Evolutionary conservation across 192 early-diverging fungal genomes (phyloP), one percentile per base, ranked within the genome.

Genomic region (Phycomyces nitens): DNA sequence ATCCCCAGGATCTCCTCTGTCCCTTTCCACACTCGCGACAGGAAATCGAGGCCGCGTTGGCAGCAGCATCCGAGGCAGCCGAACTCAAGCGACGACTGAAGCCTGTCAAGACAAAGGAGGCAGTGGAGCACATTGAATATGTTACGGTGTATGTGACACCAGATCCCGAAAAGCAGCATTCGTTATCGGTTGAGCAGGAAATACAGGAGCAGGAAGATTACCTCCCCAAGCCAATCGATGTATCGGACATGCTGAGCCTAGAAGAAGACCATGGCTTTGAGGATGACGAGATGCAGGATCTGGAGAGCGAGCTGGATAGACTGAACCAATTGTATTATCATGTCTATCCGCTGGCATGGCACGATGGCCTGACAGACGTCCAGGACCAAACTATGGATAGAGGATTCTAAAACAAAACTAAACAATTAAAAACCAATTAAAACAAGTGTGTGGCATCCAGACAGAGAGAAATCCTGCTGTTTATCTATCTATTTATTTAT

Each of bases 1-100:
- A 70, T 57, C 62, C 76, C 39, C 53, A 68, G 44, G 76, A 78
- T 49, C 56, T 78, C 3, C 43, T 78, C 21, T 78, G 76, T 58
- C 69, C 69, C 4, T 68, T 68, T 40, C 59, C 54, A 16, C 63
- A 52, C 55, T 56, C 64, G 0, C n/a, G 63, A 4, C 34, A 61
- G 44, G 68, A 49, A 15, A 58, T 43, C 21, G 54, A 38, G 18
- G 57, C 58, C 20, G 34, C 51, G 7, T 10, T 50, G 24, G 50
- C 22, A 34, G 53, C 6, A 3, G 40, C 18, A 7, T 10, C 60
- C 14, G 26, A 11, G n/a, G 43, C 22, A 11, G n/a, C 11, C 7
- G 24, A 50, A 24, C 7, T 23, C 49, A 56, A 61, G 23, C 3
- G 41, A 3, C 16, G 40, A 10, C 26, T 54, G 22, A 42, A 47